Evolutionary conservation across 2,329 filamentous ascomycete genomes (phyloP), one percentile per base, ranked within the genome.

Genomic region (Boeremia exigua): DNA sequence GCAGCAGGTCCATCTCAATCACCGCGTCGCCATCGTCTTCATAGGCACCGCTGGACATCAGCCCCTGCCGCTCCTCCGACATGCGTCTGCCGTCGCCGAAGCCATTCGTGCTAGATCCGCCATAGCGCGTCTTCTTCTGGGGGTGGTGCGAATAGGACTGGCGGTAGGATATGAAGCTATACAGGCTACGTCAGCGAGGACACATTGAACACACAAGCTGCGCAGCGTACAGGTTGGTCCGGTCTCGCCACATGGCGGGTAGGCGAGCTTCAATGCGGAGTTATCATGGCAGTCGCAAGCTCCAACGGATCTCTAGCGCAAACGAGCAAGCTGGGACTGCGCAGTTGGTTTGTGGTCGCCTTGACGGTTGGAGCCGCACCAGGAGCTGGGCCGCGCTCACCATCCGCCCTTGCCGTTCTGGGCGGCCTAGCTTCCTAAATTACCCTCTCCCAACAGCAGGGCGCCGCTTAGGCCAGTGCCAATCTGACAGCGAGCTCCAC

Each of bases 111-210:
- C 81, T 77, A 53, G 84, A 77, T 53, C 81, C 75, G 52, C 70
- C 74, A 70, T 79, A 76, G 69, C 88, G 88, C 65, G 87, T 92
- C 79, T 92, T 92, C 79, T 96, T 93, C 58, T 88, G 86, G 49
- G 95, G 95, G 75, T 97, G 93, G 78, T 98, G 95, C 69, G 92
- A 87, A 79, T 97, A 98, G 70, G 94, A 98, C 81, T 99, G 95
- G 72, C 95, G 93, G 83, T 98, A 99, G 78, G 95, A 98, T 76
- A 99, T 95, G 78, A 96, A 99, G 75, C 94, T 96, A 73, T 65
- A 76, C 64, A 67, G 58, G 56, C 65, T 67, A 68, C 63, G 69
- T 77, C 65, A 77, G 73, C 63, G 60, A 45, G 56, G 62, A 63
- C 49, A 49, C 28, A 54, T 54, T 57, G 44, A 43, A 56, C 53